Conservation (phyloP, 495 filamentous ascomycete species). For the Tuber umbilicatum region DNA sequence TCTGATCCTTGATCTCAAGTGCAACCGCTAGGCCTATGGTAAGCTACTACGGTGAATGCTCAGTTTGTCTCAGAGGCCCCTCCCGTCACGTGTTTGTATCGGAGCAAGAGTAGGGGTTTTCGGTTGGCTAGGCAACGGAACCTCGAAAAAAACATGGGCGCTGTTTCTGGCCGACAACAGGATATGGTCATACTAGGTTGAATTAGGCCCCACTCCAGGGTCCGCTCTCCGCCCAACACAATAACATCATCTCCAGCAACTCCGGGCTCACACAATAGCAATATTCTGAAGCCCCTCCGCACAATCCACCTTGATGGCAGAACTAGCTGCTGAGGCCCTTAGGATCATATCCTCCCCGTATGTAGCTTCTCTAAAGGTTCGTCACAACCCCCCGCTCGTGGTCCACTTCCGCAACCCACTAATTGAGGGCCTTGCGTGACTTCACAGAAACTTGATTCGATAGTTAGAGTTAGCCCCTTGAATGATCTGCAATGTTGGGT, state of each 20-base stretch:
- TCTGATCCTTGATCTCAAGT: not conserved
- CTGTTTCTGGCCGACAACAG: not conserved
- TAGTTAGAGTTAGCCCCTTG: constrained; percentile 18
- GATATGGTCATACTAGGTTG: too few relatives aligned
- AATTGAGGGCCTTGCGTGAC: constrained; percentile 8
- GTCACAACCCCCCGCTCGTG: not conserved
- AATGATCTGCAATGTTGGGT: constrained; percentile 30
- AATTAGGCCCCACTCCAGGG: too few relatives aligned
- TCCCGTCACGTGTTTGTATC: not conserved
- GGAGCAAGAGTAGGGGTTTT: not conserved
- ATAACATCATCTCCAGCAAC: not conserved
- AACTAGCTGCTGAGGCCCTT: constrained; percentile 24
- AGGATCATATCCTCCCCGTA: constrained; percentile 38
- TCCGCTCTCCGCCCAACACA: not conserved
- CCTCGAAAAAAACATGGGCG: not conserved
- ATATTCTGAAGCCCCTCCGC: not conserved
- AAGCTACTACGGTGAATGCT: not conserved
- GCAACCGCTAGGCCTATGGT: not conserved
- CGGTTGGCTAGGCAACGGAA: not conserved
- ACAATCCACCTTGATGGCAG: constrained; percentile 19
- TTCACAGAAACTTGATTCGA: constrained; percentile 29
- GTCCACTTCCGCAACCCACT: constrained; percentile 9
- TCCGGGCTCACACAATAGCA: not conserved
- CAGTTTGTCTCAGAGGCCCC: not conserved
- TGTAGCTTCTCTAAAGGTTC: constrained; percentile 36